A percentile compares a stretch with the other conserved stretches of the same genome.
phyloP scores from a whole-genome alignment of 768 basidiomycete genomes.

The Chiua virens region DNA sequence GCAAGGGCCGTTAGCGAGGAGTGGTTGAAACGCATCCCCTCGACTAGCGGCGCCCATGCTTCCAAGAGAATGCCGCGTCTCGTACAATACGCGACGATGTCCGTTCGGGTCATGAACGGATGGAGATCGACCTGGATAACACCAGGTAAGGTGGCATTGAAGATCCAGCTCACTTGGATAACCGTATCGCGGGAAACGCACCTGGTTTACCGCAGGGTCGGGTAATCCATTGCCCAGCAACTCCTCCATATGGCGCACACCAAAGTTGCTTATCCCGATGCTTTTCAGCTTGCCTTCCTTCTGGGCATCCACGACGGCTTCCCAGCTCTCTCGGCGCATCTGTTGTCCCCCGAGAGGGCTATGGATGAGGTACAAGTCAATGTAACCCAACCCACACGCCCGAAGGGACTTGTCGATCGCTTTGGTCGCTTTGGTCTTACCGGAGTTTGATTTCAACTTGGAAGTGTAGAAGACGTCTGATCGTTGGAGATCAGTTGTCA shows the following conservation, averaged over 20 bases:
- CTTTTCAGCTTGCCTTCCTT: not conserved
- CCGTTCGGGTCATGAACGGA: conserved; percentile 67
- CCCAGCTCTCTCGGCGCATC: conserved; percentile 5
- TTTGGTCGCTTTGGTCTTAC: conserved; percentile 45
- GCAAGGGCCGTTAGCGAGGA: conserved; percentile 48
- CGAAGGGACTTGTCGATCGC: conserved; percentile 54
- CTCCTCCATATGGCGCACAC: conserved; percentile 51
- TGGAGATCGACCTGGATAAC: conserved; percentile 50
- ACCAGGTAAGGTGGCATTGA: conserved; percentile 5
- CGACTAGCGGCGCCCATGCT: conserved; percentile 37
- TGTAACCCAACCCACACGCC: conserved; percentile 30
- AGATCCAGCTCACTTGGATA: not conserved
- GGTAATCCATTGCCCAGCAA: conserved; percentile 43
- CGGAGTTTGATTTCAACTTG: conserved; percentile 58
- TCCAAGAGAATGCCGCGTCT: conserved; percentile 60
- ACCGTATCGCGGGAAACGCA: conserved; percentile 23
- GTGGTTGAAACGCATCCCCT: conserved; percentile 62
- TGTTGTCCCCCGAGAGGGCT: conserved; percentile 3
- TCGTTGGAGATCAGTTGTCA: conserved; percentile 37
- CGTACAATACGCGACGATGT: conserved; percentile 58
- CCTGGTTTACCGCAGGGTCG: conserved; percentile 63
- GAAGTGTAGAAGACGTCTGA: conserved; percentile 67
- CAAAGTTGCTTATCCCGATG: conserved; percentile 6
- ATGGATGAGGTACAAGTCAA: conserved; percentile 4
- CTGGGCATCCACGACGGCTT: conserved; percentile 1